A percentile compares a stretch with the other conserved stretches of the same genome.
Evolutionary conservation across 352 stramenopile species (phyloP).

Genomic region (Phytophthora melonis): DNA sequence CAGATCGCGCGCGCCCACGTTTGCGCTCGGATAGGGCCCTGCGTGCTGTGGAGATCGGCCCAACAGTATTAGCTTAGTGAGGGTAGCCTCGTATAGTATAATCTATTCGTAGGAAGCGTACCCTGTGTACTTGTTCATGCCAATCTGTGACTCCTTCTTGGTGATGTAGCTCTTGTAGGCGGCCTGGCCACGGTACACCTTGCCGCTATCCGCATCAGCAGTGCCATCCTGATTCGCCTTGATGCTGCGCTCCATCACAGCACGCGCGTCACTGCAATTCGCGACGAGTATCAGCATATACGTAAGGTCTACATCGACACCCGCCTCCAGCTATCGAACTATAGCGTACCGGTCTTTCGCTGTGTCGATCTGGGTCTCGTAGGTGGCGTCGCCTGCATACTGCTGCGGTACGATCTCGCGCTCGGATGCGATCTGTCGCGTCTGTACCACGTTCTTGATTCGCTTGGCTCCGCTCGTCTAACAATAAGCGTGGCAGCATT

Average conservation of each 20-base stretch:
- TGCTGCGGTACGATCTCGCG: constrained; percentile 81
- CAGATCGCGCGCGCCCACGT: constrained; percentile 95
- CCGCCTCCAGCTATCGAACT: too few relatives aligned
- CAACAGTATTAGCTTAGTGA: neutral
- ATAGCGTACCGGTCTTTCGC: constrained; percentile 66
- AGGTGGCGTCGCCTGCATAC: constrained; percentile 85
- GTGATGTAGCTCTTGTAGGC: constrained; percentile 90
- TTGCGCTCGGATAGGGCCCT: constrained; percentile 95
- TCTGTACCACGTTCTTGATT: constrained; percentile 69
- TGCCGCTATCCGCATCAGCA: constrained; percentile 72
- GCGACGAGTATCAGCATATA: constrained; percentile 2
- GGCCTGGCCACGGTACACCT: constrained; percentile 85
- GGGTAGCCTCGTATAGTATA: neutral
- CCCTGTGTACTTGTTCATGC: constrained; percentile 92
- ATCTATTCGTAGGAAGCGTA: constrained; percentile 29
- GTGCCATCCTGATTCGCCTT: constrained; percentile 76
- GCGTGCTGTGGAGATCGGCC: constrained; percentile 64
- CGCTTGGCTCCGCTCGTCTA: constrained; percentile 69
- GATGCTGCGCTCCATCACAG: constrained; percentile 83
- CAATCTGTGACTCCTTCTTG: constrained; percentile 89
- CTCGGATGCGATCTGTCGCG: constrained; percentile 67
- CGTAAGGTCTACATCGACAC: neutral
- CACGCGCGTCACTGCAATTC: constrained; percentile 70
- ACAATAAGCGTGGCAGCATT: neutral
- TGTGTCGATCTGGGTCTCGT: constrained; percentile 88